Percentiles rank a stretch among this genome's conserved stretches.
These are phyloP conservation scores for Candida glucosophila DNA, from an alignment of 1,139 yeast genomes.

Conservation along the genomic window DNA sequence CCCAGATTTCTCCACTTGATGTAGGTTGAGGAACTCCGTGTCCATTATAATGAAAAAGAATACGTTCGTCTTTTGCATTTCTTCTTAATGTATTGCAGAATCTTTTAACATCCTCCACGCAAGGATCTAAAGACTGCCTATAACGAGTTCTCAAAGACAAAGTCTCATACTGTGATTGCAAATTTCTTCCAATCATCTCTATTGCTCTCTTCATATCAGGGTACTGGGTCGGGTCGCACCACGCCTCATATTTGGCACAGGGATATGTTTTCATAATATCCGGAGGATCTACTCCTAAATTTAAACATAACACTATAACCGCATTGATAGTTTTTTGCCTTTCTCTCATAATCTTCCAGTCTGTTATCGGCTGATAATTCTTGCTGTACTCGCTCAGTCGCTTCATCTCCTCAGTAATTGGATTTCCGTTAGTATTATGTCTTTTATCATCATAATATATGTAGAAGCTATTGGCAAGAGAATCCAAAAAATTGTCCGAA, in stretches of 20 bases:
- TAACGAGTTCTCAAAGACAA: constrained; percentile 81
- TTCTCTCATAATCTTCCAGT: constrained; percentile 88
- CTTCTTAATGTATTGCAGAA: constrained; percentile 84
- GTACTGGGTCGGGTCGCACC: constrained; percentile 84
- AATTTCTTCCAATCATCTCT: constrained; percentile 80
- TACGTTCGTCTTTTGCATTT: constrained; percentile 85
- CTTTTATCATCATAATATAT: constrained; percentile 84
- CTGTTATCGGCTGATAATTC: constrained; percentile 64
- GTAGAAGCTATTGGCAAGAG: constrained; percentile 64
- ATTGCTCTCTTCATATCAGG: constrained; percentile 87
- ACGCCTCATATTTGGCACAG: constrained; percentile 85
- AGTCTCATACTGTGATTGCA: constrained; percentile 86
- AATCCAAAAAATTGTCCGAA: constrained; percentile 56
- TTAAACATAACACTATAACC: constrained; percentile 80
- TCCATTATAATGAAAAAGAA: constrained; percentile 91
- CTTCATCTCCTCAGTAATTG: constrained; percentile 52
- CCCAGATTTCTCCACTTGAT: constrained; percentile 98
- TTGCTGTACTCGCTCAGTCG: constrained; percentile 31
- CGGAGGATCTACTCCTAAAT: constrained; percentile 96
- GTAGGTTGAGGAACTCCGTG: constrained; percentile 99
- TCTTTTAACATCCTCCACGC: constrained; percentile 90
- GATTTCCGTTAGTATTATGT: constrained; percentile 85
- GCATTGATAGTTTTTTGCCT: constrained; percentile 94
- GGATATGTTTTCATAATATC: constrained; percentile 92
- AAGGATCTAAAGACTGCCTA: constrained; percentile 87